phyloP scores from a whole-genome alignment of 768 basidiomycete species.

The Rhizopogon vulgaris region DNA sequence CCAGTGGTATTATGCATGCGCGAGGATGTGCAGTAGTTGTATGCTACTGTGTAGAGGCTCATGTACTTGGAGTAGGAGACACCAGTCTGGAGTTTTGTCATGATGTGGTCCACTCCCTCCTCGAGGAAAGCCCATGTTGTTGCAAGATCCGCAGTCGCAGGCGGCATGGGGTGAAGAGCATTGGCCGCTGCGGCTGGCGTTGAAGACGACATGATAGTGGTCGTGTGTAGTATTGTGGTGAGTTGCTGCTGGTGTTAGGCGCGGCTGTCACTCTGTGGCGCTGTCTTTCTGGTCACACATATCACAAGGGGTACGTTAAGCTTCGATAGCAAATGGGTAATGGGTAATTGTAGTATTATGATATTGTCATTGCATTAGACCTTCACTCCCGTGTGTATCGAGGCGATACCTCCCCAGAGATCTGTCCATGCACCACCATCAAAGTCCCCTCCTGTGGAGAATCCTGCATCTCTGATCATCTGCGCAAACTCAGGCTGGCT shows the following conservation, averaged over 20 bases:
- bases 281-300: constrained; percentile 3
- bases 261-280: constrained; percentile 23
- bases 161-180: constrained; percentile 50
- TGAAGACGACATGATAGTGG: constrained; percentile 26
- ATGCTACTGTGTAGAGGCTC: constrained; percentile 86
- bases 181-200: constrained; percentile 30
- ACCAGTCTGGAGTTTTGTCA: constrained; percentile 85
- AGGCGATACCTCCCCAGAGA: constrained; percentile 84
- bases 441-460: constrained; percentile 61
- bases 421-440: constrained; percentile 85
- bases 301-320: not conserved
- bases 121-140: constrained; percentile 89
- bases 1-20: constrained; percentile 57
- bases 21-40: constrained; percentile 95
- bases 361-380: constrained; percentile 32
- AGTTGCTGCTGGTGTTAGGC: constrained; percentile 6
- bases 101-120: constrained; percentile 84
- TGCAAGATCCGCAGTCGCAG: constrained; percentile 60
- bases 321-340: not conserved
- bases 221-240: constrained; percentile 17
- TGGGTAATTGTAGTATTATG: not conserved
- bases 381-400: constrained; percentile 82
- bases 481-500: constrained; percentile 79
- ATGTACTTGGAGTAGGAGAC: constrained; percentile 89
- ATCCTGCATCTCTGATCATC: constrained; percentile 86